A percentile compares a stretch with the other conserved stretches of the same genome.
These are phyloP conservation scores for Ilyonectria mors-panacis DNA, from an alignment of 2,329 filamentous ascomycete genomes.

Conservation along the genomic window DNA sequence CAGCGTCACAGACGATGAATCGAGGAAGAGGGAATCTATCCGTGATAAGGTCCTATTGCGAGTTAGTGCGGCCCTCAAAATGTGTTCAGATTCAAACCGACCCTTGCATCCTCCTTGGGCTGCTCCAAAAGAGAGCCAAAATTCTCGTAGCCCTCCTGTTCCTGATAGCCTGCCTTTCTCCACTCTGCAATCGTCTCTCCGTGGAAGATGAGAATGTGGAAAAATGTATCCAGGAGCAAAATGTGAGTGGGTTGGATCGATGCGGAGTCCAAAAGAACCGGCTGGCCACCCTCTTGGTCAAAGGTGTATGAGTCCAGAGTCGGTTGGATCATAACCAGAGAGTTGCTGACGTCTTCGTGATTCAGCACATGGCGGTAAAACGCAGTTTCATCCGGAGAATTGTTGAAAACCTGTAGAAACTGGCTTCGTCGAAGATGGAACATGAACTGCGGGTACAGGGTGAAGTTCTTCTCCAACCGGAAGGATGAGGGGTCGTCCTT, in stretches of 20 bases:
- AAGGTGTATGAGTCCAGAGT: slow-evolving; percentile 98
- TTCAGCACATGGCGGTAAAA: slow-evolving; percentile 98
- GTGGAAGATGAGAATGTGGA: slow-evolving; percentile 99
- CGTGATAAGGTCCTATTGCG: slow-evolving; percentile 87
- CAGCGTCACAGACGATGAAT: slow-evolving; percentile 99
- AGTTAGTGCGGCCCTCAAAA: slow-evolving; percentile 33
- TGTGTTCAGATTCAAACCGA: slow-evolving; percentile 61
- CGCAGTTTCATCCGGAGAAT: slow-evolving; percentile 98
- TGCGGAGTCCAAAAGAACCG: slow-evolving; percentile 95
- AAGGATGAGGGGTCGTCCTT: slow-evolving; percentile 99
- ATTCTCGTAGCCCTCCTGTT: slow-evolving; percentile 98
- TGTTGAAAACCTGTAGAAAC: slow-evolving; percentile 99
- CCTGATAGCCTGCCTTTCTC: slow-evolving; percentile 97
- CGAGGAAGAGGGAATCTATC: slow-evolving; percentile 98
- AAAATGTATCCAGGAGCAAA: slow-evolving; percentile 96
- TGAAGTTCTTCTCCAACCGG: slow-evolving; percentile 98
- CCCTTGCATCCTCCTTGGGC: slow-evolving; percentile 96
- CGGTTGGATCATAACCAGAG: slow-evolving; percentile 98
- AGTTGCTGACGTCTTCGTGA: slow-evolving; percentile 97
- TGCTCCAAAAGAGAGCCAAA: slow-evolving; percentile 90
- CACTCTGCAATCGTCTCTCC: slow-evolving; percentile 98
- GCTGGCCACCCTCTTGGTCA: slow-evolving; percentile 92
- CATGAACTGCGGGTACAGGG: slow-evolving; percentile 99
- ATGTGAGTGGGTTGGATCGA: slow-evolving; percentile 97
- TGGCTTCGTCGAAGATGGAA: slow-evolving; percentile 97